phyloP scores from a whole-genome alignment of 805 yeast species.

The Candida sithepensis region DNA sequence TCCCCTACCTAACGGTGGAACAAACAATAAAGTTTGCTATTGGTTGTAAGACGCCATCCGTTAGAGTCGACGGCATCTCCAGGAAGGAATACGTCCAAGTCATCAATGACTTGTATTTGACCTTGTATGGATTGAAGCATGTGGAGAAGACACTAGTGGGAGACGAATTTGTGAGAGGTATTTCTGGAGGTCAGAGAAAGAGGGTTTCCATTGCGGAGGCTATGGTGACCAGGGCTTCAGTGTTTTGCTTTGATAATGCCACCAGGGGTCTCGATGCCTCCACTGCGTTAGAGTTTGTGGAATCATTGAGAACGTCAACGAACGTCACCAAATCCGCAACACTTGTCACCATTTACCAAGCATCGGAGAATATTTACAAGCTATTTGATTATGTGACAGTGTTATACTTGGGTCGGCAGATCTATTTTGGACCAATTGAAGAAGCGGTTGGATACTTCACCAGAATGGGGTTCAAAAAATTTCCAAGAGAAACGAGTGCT shows the following conservation, averaged over 20 bases:
- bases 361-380: constrained; percentile 62
- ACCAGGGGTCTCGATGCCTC: constrained; percentile 86
- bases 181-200: constrained; percentile 84
- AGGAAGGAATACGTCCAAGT: constrained; percentile 36
- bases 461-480: constrained; percentile 56
- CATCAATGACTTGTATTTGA: constrained; percentile 42
- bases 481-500: constrained; percentile 63
- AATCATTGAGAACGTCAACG: constrained; percentile 49
- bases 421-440: constrained; percentile 61
- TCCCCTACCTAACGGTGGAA: constrained; percentile 50
- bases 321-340: constrained; percentile 11
- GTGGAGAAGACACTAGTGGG: constrained; percentile 61
- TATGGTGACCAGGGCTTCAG: constrained; percentile 56
- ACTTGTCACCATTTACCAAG: constrained; percentile 38
- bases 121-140: constrained; percentile 53
- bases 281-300: constrained; percentile 72
- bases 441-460: constrained; percentile 50
- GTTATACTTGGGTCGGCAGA: constrained; percentile 56
- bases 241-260: constrained; percentile 77
- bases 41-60: constrained; percentile 51
- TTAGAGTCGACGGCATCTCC: constrained; percentile 35
- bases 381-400: constrained; percentile 61
- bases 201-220: constrained; percentile 84
- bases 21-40: constrained; percentile 55
- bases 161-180: constrained; percentile 59